Evolutionary conservation across 805 yeast species (phyloP), one percentile per base, ranked within the genome.

Genomic region (Candida mattraensis): DNA sequence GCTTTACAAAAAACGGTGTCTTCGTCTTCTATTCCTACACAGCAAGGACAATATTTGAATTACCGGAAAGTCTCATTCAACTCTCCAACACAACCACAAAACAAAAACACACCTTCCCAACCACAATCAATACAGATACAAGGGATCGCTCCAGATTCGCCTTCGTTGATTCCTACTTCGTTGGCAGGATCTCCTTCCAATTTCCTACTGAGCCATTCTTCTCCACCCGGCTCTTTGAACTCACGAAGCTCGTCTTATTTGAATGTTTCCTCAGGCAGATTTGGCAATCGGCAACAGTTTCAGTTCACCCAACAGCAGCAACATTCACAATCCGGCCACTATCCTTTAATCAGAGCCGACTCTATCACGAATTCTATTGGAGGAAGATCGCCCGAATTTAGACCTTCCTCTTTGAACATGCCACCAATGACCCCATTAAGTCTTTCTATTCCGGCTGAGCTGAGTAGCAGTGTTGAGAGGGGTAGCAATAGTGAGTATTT

Each of bases 171-270:
- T 28, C 80, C 82, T 3, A 66, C 70, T 0, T 72, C 78, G 4
- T 31, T 75, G 11, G 71, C 73, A 3, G 78, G 76, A 5, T 73
- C 79, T 0, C 82, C 82, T 1, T 73, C 80, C 4, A 54, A 74
- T 31, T 74, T 76, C 42, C 70, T 75, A 67, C 56, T 76, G 28
- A 63, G 69, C n/a, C 66, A 72, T 14, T 71, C 70, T 34, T 72
- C 80, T 0, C 80, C 80, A 1, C 80, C 80, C 12, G 47, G 45
- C 9, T 60, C 66, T 1, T 35, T 50, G 48, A 44, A 61, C 61
- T 21, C 55, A 41, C 37, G 55, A 47, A 17, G 54, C 20, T 44
- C 54, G 9, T 45, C 56, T 12, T 51, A 40, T 17, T 18, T 48
- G 19, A 43, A 46, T 20, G 39, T 20, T 3, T 22, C 39, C 2